These are phyloP conservation scores for Chaetomium strumarium DNA, from an alignment of 2,329 filamentous ascomycete species.

Conservation along the genomic window DNA sequence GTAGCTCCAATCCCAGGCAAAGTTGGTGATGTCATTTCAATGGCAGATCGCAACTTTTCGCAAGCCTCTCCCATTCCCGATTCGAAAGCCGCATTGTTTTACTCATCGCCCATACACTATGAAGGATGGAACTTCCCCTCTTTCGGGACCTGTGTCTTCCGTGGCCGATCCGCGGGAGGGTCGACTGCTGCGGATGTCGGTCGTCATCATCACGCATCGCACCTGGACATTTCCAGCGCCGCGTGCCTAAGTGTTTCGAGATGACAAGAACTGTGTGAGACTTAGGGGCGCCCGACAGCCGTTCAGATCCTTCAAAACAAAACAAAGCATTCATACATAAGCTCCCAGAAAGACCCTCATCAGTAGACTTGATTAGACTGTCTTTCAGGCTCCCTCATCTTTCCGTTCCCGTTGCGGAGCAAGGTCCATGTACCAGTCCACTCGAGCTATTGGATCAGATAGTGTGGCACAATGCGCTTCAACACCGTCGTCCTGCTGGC, in stretches of 20 bases:
- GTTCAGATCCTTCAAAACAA: no score
- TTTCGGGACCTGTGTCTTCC: no score
- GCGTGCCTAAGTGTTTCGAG: background rate
- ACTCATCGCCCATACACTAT: background rate
- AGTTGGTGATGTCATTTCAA: conserved; percentile 11
- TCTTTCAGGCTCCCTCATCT: no score
- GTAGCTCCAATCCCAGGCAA: conserved; percentile 1
- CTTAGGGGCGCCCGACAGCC: no score
- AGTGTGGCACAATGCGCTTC: conserved; percentile 14
- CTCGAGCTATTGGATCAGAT: no score
- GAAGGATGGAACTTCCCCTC: no score
- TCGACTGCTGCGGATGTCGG: background rate
- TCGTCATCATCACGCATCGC: background rate
- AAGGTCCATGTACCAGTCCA: no score
- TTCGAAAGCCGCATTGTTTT: background rate
- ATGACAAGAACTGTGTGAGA: background rate
- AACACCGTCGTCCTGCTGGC: conserved; percentile 17
- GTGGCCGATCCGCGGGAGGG: no score
- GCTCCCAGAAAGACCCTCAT: no score
- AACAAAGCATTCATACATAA: no score
- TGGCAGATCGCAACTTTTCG: background rate
- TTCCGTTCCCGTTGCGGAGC: no score
- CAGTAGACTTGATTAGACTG: no score
- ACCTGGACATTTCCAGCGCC: background rate
- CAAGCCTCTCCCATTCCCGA: background rate